Base-by-base conservation (phyloP, 345 rosid species). In the Eucalyptus paniculata region DNA sequence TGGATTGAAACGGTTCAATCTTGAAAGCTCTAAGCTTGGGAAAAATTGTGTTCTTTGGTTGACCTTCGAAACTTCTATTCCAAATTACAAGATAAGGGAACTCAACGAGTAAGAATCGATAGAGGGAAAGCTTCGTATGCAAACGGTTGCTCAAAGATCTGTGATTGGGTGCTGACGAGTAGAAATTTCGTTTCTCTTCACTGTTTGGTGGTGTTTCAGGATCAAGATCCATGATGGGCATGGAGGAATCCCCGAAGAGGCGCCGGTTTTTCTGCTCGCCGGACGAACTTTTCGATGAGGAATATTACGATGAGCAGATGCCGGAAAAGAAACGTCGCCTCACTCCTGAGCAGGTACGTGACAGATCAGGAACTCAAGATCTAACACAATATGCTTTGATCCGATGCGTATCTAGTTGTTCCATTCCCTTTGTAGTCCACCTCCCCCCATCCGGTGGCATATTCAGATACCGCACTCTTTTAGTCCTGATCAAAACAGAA, bases 291-390 rank as follows among this genome's bases (percentile, higher is more conserved):
- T 94, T 91, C 88, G 97, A 97, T 19, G 98, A 96, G 12, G 96
- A 95, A 56, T 96, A 93, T 88, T 96, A 95, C 89, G 99, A 97
- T 56, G 99, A 97, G 15, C 98, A 95, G 92, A 67, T 88, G 88
- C 95, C 95, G 24, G 99, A 96, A 91, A 97, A 96, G 93, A 97
- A 97, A 88, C 98, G 99, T 80, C 97, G 99, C 49, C 53, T 45
- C 9, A 45, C 56, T 86, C 87, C 83, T 77, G 83, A 77, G 87
- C 99, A 97, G 97, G 99, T 96, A 21, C 50, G 77, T 77, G 30
- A 21, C 24, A n/a, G 21, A 86, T 50, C 89, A 47, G 56, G 37
- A 49, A 49, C 28, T 21, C 49, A 85, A 49, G 82, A 82, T 87
- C 83, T 18, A 77, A 77, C 44, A 21, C 47, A 77, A 86, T 50